Evolutionary conservation across 2,329 filamentous ascomycete species (phyloP), one percentile per base, ranked within the genome.

Genomic region (Geosmithia flava): DNA sequence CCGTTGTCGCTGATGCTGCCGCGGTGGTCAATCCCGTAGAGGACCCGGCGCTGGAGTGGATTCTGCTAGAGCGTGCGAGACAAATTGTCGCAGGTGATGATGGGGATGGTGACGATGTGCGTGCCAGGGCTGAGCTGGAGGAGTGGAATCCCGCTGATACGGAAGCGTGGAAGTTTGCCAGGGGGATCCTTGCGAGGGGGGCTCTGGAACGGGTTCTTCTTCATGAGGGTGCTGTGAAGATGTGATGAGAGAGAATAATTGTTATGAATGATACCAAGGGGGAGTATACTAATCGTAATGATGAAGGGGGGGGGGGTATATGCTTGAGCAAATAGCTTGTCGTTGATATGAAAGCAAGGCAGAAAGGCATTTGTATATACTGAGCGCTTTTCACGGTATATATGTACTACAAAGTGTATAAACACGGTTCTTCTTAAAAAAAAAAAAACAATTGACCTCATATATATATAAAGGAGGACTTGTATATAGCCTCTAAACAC

Each of bases 111-210:
- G 58, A 65, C 3, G 69, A 77, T 44, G 61, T 72, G 4, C 63
- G 65, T 45, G 53, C 78, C n/a, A 70, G 71, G 7, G 64, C 70
- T 20, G 78, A 75, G 6, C 66, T 80, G n/a, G 79, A 83, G 59
- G 75, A 77, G 11, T 83, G 79, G 79, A 81, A 79, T 59, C 60
- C 88, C 53, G 83, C 80, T 0, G 86, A 91, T 56, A 82, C 81
- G 1, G 85, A 91, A 63, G 80, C 80, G 1, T 91, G 85, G 85
- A 78, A 77, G 56, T 90, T 90, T 58, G 74, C 81, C 5, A 69
- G 81, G 39, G 84, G 85, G 0, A 87, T 76, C 53, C 67, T 80
- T 46, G 83, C 83, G 17, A 67, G 84, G 39, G 68, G 75, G 42
- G 66, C 71, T 23, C 69, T 83, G 44, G 84, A 88, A 68, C 68